Conservation (phyloP, 2,329 filamentous ascomycete genomes). For the Tolypocladium tropicale region DNA sequence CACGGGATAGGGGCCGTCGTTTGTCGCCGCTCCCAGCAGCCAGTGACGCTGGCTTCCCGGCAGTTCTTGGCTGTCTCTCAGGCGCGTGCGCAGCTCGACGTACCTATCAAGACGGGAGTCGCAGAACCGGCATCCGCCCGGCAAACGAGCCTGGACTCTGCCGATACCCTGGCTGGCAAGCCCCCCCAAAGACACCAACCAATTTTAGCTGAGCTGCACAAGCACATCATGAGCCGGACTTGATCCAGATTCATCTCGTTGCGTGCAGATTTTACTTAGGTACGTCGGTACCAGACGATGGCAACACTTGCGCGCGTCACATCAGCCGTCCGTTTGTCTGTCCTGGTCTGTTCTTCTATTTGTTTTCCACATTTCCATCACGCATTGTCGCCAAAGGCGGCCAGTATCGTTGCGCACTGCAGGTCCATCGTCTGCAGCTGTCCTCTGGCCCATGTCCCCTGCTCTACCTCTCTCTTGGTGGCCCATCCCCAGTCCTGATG, state of each 20-base stretch:
- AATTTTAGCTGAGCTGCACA: background rate
- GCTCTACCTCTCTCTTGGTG: background rate
- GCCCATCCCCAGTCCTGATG: slow-evolving; percentile 8
- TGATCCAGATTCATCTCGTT: too few species aligned
- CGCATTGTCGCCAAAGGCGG: background rate
- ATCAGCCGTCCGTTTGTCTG: too few species aligned
- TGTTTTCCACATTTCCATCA: background rate
- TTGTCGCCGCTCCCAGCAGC: background rate
- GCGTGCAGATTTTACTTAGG: too few species aligned
- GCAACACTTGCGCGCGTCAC: too few species aligned
- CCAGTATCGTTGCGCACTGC: background rate
- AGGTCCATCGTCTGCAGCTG: background rate
- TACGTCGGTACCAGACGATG: too few species aligned
- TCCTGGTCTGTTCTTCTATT: too few species aligned
- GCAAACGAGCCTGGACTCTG: too few species aligned
- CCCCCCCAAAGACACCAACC: too few species aligned
- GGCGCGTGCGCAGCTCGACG: background rate
- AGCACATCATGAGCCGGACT: too few species aligned
- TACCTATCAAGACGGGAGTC: too few species aligned
- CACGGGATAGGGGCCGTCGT: background rate
- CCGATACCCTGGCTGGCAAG: background rate
- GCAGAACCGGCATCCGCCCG: too few species aligned
- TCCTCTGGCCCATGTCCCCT: background rate
- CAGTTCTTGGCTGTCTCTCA: too few species aligned
- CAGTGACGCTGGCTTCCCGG: background rate